Percentiles rank a stretch among this genome's conserved stretches.
These are phyloP conservation scores for Leccinellum albellum DNA, from an alignment of 768 basidiomycete genomes.

Conservation along the genomic window DNA sequence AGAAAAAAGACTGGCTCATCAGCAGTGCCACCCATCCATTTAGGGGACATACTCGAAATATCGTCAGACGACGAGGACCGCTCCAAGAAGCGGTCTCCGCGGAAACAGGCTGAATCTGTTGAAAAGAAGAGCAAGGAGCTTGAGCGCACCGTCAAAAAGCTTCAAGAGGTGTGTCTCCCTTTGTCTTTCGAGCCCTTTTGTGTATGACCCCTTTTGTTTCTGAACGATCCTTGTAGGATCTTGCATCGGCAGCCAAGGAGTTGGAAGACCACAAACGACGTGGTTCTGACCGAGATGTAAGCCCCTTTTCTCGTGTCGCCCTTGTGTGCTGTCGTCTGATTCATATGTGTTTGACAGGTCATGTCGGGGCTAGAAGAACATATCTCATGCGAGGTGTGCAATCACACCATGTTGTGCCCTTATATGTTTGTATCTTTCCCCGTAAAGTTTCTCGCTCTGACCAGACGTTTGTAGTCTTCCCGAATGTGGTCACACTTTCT, in stretches of 20 bases:
- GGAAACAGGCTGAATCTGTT: slow-evolving; percentile 18
- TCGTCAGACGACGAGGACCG: slow-evolving; percentile 50
- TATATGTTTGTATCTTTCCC: slow-evolving; percentile 46
- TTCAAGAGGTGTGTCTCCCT: slow-evolving; percentile 39
- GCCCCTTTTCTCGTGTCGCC: too few relatives aligned
- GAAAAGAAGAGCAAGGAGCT: slow-evolving; percentile 20
- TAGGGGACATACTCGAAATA: slow-evolving; percentile 49
- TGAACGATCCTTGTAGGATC: slow-evolving; percentile 16
- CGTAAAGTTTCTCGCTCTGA: slow-evolving; percentile 4
- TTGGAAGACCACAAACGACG: too few relatives aligned
- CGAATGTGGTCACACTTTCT: slow-evolving; percentile 65
- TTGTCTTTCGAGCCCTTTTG: neutral
- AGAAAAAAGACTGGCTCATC: slow-evolving; percentile 22
- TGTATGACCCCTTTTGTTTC: neutral
- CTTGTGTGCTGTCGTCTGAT: too few relatives aligned
- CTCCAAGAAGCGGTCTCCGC: slow-evolving; percentile 4
- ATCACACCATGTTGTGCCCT: slow-evolving; percentile 63
- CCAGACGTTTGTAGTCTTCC: slow-evolving; percentile 42
- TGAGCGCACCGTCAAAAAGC: slow-evolving; percentile 38
- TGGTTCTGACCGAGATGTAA: slow-evolving; percentile 5
- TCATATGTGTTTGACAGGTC: too few relatives aligned
- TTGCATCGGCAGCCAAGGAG: slow-evolving; percentile 13
- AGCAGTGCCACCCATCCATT: slow-evolving; percentile 6
- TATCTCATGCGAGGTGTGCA: too few relatives aligned
- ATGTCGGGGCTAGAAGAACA: too few relatives aligned